phyloP scores from a whole-genome alignment of 75 land plant genomes.

The Picea glauca region DNA sequence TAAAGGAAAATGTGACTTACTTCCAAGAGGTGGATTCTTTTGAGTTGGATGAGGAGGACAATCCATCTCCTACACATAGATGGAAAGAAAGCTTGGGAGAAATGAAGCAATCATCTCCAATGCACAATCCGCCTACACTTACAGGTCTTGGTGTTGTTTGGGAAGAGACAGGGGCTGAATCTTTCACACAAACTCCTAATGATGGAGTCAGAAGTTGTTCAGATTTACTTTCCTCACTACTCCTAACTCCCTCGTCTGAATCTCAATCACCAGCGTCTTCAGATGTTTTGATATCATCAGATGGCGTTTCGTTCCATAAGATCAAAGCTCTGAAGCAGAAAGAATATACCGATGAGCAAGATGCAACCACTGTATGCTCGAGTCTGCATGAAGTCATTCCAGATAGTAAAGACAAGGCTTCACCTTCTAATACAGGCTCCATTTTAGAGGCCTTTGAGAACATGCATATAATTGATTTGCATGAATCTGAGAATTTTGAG shows the following conservation, averaged over 20 bases:
- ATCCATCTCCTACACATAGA: slow-evolving; percentile 14
- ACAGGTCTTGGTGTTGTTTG: slow-evolving; percentile 27
- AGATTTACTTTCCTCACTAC: slow-evolving; percentile 9
- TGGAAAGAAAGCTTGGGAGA: slow-evolving; percentile 24
- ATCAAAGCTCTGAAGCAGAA: background rate
- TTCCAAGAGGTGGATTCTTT: slow-evolving; percentile 88
- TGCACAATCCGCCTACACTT: slow-evolving; percentile 17
- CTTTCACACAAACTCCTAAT: slow-evolving; percentile 23
- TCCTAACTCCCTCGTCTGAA: background rate
- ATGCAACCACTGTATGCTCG: slow-evolving; percentile 24
- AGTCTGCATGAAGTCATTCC: background rate
- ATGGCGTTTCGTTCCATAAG: background rate
- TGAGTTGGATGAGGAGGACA: slow-evolving; percentile 71
- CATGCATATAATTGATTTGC: slow-evolving; percentile 6
- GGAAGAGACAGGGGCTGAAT: slow-evolving; percentile 18
- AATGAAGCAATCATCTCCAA: slow-evolving; percentile 19
- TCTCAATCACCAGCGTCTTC: slow-evolving; percentile 6
- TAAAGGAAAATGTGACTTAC: slow-evolving; percentile 56
- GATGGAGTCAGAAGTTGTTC: slow-evolving; percentile 7
- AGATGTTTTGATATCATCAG: slow-evolving; percentile 1
- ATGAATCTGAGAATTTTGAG: background rate
- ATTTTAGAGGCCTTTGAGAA: background rate
- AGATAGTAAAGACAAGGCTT: background rate
- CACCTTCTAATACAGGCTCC: background rate
- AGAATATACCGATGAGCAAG: background rate